A percentile compares a stretch with the other conserved stretches of the same genome.
These are phyloP conservation scores for Russula dissimulans DNA, from an alignment of 768 basidiomycete genomes.

Conservation along the genomic window DNA sequence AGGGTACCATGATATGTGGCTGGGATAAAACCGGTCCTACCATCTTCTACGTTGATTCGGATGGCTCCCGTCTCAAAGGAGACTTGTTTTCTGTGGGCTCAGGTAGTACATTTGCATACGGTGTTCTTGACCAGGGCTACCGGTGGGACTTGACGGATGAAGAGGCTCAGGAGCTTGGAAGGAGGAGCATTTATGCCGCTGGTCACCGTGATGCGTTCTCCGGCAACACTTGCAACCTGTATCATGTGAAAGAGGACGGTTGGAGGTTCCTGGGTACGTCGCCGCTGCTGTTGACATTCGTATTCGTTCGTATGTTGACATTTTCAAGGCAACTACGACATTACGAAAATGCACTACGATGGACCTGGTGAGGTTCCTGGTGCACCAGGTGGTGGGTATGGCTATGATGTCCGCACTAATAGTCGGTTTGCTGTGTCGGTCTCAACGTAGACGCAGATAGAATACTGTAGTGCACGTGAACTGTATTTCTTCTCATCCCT, in stretches of 20 bases:
- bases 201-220: conserved; percentile 96
- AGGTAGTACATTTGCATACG: conserved; percentile 97
- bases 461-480: conserved; percentile 12
- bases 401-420: conserved; percentile 64
- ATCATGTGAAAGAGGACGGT: conserved; percentile 88
- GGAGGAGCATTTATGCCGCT: conserved; percentile 92
- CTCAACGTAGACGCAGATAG: conserved; percentile 6
- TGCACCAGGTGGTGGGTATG: conserved; percentile 60
- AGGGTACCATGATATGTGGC: conserved; percentile 99
- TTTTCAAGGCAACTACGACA: conserved; percentile 77
- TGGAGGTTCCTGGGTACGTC: conserved; percentile 90
- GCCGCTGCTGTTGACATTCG: not conserved
- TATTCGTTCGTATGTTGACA: conserved; percentile 10
- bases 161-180: conserved; percentile 89
- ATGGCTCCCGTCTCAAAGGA: conserved; percentile 91
- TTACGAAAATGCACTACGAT: conserved; percentile 86
- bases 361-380: conserved; percentile 65
- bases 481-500: not conserved
- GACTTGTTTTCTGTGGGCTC: conserved; percentile 99
- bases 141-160: conserved; percentile 87
- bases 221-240: conserved; percentile 92
- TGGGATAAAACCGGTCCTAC: conserved; percentile 99
- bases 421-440: conserved; percentile 40
- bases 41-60: conserved; percentile 96
- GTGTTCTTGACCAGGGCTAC: conserved; percentile 94